Evolutionary conservation across 306 rosid genomes (phyloP).

Genomic region (Astragalus glycyphyllos): DNA sequence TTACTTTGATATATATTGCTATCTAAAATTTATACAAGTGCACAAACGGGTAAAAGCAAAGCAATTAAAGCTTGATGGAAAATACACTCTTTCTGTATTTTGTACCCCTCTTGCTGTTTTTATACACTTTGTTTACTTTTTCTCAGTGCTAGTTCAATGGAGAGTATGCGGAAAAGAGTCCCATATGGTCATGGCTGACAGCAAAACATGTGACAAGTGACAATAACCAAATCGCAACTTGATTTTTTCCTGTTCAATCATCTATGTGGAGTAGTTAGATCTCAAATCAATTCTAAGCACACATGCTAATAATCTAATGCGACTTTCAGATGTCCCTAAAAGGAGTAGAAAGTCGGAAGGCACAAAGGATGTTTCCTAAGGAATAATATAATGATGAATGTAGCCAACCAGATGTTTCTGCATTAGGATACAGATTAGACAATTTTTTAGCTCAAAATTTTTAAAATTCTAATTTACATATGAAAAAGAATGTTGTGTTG

Average conservation of each 20-base stretch:
- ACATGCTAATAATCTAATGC: constrained; percentile 14
- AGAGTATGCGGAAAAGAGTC: constrained; percentile 10
- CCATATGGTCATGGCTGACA: constrained; percentile 37
- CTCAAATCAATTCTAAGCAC: neutral
- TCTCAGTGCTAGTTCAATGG: constrained; percentile 16
- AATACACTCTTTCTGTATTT: too few relatives aligned
- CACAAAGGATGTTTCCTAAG: neutral
- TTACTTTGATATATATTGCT: too few relatives aligned
- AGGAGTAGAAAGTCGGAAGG: neutral
- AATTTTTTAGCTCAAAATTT: too few relatives aligned
- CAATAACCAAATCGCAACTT: constrained; percentile 13
- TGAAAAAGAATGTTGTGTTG: too few relatives aligned
- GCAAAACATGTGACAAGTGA: constrained; percentile 11
- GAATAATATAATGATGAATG: constrained; percentile 2
- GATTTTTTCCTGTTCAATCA: constrained; percentile 9
- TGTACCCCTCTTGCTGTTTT: too few relatives aligned
- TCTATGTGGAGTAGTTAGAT: neutral
- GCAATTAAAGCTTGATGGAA: too few relatives aligned
- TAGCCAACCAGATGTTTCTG: neutral
- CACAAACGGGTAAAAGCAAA: too few relatives aligned
- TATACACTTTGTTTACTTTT: neutral
- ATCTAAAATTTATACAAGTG: too few relatives aligned
- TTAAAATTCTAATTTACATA: too few relatives aligned
- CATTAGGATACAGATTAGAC: neutral
- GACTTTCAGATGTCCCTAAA: constrained; percentile 1